A percentile compares a stretch with the other conserved stretches of the same genome.
Conservation (phyloP, 2,329 filamentous ascomycete genomes). For the Pyricularia pennisetigena region DNA sequence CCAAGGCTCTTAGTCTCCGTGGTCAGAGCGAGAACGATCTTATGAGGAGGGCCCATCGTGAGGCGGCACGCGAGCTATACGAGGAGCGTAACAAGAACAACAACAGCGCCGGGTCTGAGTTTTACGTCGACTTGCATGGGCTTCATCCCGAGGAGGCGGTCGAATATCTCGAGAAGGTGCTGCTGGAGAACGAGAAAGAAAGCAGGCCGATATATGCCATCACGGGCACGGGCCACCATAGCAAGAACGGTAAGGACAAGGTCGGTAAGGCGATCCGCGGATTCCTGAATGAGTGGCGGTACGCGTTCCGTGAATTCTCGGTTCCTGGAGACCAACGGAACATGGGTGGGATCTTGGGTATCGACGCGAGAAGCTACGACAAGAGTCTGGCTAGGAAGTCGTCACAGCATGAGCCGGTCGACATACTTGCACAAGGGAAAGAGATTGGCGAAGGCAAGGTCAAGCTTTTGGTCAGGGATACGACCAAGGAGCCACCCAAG, state of each 20-base stretch:
- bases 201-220: constrained; percentile 83
- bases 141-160: constrained; percentile 97
- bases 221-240: constrained; percentile 93
- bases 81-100: constrained; percentile 84
- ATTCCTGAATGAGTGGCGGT: constrained; percentile 92
- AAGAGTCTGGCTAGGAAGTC: constrained; percentile 39
- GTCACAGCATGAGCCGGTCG: constrained; percentile 29
- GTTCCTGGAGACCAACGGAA: constrained; percentile 84
- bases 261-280: constrained; percentile 86
- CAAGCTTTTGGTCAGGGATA: constrained; percentile 49
- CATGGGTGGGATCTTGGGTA: constrained; percentile 66
- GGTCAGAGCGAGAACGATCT: constrained; percentile 95
- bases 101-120: constrained; percentile 49
- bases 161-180: constrained; percentile 80
- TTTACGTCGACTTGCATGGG: constrained; percentile 95
- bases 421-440: constrained; percentile 55
- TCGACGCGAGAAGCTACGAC: constrained; percentile 59
- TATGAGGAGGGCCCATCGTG: constrained; percentile 93
- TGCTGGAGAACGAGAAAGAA: constrained; percentile 70
- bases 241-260: constrained; percentile 98
- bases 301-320: constrained; percentile 91
- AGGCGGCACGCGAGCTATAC: constrained; percentile 85
- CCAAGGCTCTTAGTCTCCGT: constrained; percentile 86
- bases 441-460: constrained; percentile 61
- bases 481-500: constrained; percentile 39